Evolutionary conservation across 1,284 basidiomycete genomes (phyloP).

Genomic region (Ceratobasidium sp.): DNA sequence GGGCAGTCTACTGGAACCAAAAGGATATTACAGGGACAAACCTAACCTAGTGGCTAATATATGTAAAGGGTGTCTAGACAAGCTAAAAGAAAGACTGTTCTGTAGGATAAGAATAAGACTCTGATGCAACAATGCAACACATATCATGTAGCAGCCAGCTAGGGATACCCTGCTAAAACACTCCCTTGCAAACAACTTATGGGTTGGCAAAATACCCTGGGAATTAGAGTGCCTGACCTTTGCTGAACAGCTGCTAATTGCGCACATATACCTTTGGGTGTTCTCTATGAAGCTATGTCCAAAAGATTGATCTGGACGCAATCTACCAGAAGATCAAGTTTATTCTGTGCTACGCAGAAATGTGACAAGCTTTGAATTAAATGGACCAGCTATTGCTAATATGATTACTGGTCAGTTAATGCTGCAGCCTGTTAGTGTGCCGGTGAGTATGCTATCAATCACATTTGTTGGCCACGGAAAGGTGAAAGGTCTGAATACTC

Average conservation of each 20-base stretch:
- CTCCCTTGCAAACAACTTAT: slow-evolving; percentile 57
- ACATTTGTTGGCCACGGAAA: slow-evolving; percentile 56
- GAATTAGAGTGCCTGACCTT: slow-evolving; percentile 53
- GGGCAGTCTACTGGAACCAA: background rate
- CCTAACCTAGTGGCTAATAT: background rate
- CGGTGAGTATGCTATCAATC: slow-evolving; percentile 56
- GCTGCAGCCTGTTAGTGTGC: slow-evolving; percentile 54
- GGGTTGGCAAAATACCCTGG: slow-evolving; percentile 57
- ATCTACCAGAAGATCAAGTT: slow-evolving; percentile 44
- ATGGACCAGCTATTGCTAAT: slow-evolving; percentile 50
- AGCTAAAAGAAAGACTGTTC: background rate
- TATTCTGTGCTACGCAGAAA: slow-evolving; percentile 57
- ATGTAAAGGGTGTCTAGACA: background rate
- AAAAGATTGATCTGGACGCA: slow-evolving; percentile 46
- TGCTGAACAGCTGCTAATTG: slow-evolving; percentile 55
- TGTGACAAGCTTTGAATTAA: slow-evolving; percentile 56
- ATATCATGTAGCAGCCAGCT: background rate
- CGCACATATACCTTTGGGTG: slow-evolving; percentile 52
- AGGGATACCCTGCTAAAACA: slow-evolving; percentile 48
- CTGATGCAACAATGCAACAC: background rate
- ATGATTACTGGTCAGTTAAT: slow-evolving; percentile 57
- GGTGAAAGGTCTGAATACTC: slow-evolving; percentile 53
- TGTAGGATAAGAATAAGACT: background rate
- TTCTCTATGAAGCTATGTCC: slow-evolving; percentile 58
- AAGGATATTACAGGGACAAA: background rate